Evolutionary conservation across 345 rosid species (phyloP), one percentile per base, ranked within the genome.

Genomic region (Eucalyptus melliodora): DNA sequence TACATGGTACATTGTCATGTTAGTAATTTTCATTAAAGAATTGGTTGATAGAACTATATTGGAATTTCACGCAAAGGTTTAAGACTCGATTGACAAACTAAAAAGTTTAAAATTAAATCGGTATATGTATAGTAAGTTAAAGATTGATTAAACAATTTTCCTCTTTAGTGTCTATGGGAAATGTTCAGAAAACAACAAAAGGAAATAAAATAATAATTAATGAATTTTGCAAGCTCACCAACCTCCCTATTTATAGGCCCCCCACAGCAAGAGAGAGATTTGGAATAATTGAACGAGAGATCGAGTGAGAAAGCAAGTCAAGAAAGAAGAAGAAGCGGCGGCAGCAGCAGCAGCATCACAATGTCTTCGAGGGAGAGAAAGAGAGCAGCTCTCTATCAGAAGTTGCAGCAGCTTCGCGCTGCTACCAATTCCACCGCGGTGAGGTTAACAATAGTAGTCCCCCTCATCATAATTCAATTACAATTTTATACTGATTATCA

Each of bases 281-380:
- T 2, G 16, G 27, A 77, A 77, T 40, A 77, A 40, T 40, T 40
- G 47, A 40, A 72, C 82, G 2, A 37, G 82, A 40, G 85, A 77
- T 40, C n/a, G 49, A n/a, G 81, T 62, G 77, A 65, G 65, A 89
- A 60, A 88, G 81, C 80, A 80, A 89, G 56, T 80, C 86, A 80
- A 82, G 86, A 87, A 90, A 88, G 86, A 55, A 47, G 82, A 50
- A 37, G 87, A 81, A 42, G 51, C 16, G 17, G 81, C 24, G 23
- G 83, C 8, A 72, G 83, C 15, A 77, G 30, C 27, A 34, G 82
- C 44, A 77, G 85, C 85, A 77, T 21, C 85, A 40, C 47, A 44
- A 92, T 92, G 93, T 91, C 92, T 88, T 91, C 92, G 40, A 92
- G 90, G 86, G 92, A 93, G 93, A 87, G 92, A 27, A 93, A 92